Evolutionary conservation across 805 yeast species (phyloP).

Genomic region (Yamadazyma paraphyllophila): DNA sequence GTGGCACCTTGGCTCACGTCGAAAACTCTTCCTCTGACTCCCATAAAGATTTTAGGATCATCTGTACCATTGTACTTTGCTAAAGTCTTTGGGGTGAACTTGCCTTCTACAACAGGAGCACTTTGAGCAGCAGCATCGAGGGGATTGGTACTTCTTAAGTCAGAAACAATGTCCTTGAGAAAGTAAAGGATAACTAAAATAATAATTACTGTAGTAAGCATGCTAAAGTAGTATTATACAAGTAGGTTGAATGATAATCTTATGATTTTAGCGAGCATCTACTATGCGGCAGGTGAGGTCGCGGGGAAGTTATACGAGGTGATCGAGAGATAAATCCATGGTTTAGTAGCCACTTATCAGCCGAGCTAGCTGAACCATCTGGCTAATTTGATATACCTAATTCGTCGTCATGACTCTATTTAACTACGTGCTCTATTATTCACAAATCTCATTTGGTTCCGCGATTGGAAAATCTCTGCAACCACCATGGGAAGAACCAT

Average conservation of each 20-base stretch:
- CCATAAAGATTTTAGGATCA: slow-evolving; percentile 76
- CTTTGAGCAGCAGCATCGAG: slow-evolving; percentile 22
- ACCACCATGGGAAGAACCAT: slow-evolving; percentile 33
- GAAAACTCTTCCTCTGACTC: slow-evolving; percentile 81
- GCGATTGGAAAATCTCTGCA: not conserved
- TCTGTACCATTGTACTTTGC: slow-evolving; percentile 78
- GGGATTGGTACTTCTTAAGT: slow-evolving; percentile 26
- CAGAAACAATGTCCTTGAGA: slow-evolving; percentile 27
- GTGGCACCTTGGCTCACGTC: slow-evolving; percentile 78
- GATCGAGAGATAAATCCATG: not conserved
- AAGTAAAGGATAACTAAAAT: slow-evolving; percentile 31
- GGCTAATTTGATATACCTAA: not conserved
- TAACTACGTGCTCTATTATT: not conserved
- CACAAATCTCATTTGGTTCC: not conserved
- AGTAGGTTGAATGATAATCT: not conserved
- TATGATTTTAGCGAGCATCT: slow-evolving; percentile 5
- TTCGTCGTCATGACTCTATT: not conserved
- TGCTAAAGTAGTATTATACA: slow-evolving; percentile 4
- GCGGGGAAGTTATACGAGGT: slow-evolving; percentile 2
- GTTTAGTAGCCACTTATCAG: not conserved
- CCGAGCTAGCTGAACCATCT: not conserved
- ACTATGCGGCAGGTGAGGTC: not conserved
- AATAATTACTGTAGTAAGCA: slow-evolving; percentile 30
- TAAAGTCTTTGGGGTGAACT: slow-evolving; percentile 74
- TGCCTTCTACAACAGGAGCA: slow-evolving; percentile 38